Evolutionary conservation across 2,329 filamentous ascomycete species (phyloP).

Genomic region (Cercospora berteroae): DNA sequence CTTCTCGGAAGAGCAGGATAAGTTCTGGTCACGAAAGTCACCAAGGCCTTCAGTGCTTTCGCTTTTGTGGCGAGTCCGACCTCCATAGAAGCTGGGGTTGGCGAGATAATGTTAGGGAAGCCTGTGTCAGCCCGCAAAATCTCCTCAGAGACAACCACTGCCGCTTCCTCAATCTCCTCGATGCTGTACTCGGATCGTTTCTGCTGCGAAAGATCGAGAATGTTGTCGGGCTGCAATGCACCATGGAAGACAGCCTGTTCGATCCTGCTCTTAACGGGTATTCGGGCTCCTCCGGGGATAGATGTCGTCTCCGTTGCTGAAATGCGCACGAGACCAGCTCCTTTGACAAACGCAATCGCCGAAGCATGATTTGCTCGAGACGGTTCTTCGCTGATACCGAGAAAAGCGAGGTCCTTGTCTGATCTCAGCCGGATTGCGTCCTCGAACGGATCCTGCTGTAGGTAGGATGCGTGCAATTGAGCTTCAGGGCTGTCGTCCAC

Average conservation of each 20-base stretch:
- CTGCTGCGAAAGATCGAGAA: conserved; percentile 77
- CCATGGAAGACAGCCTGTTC: conserved; percentile 96
- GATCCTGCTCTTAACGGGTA: conserved; percentile 83
- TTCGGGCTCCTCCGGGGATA: conserved; percentile 48
- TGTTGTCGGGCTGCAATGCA: conserved; percentile 67
- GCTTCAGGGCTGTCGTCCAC: conserved; percentile 65
- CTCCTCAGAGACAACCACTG: conserved; percentile 73
- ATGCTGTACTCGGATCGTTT: conserved; percentile 62
- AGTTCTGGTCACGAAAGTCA: conserved; percentile 65
- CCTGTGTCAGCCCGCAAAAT: conserved; percentile 75
- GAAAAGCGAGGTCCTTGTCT: conserved; percentile 49
- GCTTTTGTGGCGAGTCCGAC: conserved; percentile 73
- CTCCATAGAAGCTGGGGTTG: conserved; percentile 68
- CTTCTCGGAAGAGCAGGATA: conserved; percentile 63
- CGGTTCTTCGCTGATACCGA: conserved; percentile 52
- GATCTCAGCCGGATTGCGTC: conserved; percentile 77
- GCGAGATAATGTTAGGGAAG: conserved; percentile 71
- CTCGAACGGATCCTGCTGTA: conserved; percentile 69
- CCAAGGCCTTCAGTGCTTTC: conserved; percentile 71
- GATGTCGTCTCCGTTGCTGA: conserved; percentile 57
- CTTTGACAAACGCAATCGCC: conserved; percentile 56
- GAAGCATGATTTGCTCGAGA: conserved; percentile 35
- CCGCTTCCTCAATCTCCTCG: conserved; percentile 72
- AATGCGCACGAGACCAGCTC: conserved; percentile 58
- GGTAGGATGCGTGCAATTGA: conserved; percentile 69